Percentiles rank a stretch among this genome's conserved stretches.
phyloP scores from a whole-genome alignment of 768 basidiomycete genomes.

The Sarcodon sp. region DNA sequence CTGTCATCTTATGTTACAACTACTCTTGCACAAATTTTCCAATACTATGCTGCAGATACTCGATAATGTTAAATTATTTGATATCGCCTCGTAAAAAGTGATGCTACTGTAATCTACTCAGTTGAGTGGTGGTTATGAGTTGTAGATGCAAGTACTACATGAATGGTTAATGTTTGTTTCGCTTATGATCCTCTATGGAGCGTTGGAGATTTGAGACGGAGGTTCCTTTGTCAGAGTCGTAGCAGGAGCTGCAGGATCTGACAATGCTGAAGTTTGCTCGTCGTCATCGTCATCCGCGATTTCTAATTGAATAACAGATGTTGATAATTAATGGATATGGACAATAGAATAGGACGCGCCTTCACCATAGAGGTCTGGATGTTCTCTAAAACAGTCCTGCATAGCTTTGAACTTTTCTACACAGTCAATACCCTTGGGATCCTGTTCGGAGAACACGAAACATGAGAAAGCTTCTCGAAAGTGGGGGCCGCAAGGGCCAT shows the following conservation, averaged over 20 bases:
- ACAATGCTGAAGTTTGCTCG: background rate
- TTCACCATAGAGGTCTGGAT: constrained; percentile 92
- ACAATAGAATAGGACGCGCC: constrained; percentile 35
- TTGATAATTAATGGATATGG: background rate
- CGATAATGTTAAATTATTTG: too few species aligned
- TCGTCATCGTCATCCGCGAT: background rate
- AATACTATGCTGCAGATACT: too few species aligned
- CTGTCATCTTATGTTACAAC: too few species aligned
- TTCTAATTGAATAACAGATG: background rate
- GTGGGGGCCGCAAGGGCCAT: constrained; percentile 88
- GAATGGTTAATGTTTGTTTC: too few species aligned
- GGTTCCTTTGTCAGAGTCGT: background rate
- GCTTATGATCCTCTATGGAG: too few species aligned
- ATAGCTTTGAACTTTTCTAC: constrained; percentile 96
- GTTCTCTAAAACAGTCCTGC: constrained; percentile 94
- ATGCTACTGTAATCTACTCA: too few species aligned
- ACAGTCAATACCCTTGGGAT: constrained; percentile 96
- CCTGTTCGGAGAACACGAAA: constrained; percentile 87
- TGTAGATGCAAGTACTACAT: too few species aligned
- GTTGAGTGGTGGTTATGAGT: too few species aligned
- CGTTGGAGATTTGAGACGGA: too few species aligned
- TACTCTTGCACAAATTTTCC: too few species aligned
- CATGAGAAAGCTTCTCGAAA: constrained; percentile 96
- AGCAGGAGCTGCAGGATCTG: background rate
- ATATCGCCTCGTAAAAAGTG: too few species aligned